These are phyloP conservation scores for Cutaneotrichosporon daszewskae DNA, from an alignment of 1,284 basidiomycete species.

Conservation along the genomic window DNA sequence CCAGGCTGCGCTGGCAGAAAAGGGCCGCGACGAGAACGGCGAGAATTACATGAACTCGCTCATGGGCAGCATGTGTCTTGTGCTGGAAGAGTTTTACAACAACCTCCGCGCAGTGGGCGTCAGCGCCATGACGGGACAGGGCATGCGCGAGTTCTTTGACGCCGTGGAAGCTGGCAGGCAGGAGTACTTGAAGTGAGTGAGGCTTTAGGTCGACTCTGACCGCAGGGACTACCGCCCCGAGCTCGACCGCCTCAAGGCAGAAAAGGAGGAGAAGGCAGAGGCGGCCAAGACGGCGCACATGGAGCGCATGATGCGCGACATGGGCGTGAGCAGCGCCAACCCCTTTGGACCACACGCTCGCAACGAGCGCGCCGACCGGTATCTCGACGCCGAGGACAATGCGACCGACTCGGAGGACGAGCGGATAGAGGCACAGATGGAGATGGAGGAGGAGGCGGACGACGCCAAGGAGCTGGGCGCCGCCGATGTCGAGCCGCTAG, in stretches of 20 bases:
- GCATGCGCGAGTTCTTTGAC: conserved; percentile 83
- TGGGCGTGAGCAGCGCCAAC: conserved; percentile 63
- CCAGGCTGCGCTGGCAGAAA: conserved; percentile 56
- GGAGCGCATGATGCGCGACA: conserved; percentile 76
- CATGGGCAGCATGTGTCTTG: conserved; percentile 98
- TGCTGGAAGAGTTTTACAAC: conserved; percentile 98
- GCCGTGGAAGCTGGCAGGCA: conserved; percentile 80
- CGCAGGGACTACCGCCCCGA: conserved; percentile 85
- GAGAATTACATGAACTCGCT: conserved; percentile 98
- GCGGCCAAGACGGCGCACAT: conserved; percentile 67
- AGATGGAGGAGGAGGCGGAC: conserved; percentile 49
- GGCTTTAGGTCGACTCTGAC: neutral
- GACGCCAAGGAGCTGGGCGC: conserved; percentile 37
- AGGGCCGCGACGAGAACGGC: conserved; percentile 68
- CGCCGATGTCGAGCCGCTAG: conserved; percentile 15
- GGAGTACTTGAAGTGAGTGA: conserved; percentile 76
- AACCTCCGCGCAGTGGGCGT: conserved; percentile 92
- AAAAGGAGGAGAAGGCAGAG: conserved; percentile 55
- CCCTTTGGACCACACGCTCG: conserved; percentile 46
- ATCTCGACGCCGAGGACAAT: conserved; percentile 11
- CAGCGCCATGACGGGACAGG: conserved; percentile 89
- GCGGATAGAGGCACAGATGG: conserved; percentile 41
- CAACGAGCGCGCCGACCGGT: conserved; percentile 42
- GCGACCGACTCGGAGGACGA: conserved; percentile 55
- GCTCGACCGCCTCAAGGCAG: conserved; percentile 57